Conservation (phyloP, 805 yeast species). For the Kodamaea nitidulidarum region DNA sequence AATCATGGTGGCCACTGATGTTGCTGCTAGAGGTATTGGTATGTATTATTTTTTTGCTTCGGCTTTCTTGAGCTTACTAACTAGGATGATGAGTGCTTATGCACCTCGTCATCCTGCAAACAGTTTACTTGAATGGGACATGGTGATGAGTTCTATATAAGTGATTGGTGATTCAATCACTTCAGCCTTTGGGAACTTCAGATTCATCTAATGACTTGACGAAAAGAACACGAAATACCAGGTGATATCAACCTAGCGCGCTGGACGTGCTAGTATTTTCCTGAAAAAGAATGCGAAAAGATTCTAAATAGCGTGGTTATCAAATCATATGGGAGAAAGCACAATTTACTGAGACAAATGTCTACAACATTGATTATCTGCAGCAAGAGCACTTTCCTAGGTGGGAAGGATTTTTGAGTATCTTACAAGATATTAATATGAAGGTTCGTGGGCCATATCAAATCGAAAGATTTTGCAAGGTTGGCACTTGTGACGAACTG, state of each 20-base stretch:
- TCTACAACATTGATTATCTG: conserved; percentile 4
- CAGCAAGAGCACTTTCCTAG: neutral
- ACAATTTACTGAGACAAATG: conserved; percentile 5
- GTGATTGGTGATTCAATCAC: conserved; percentile 5
- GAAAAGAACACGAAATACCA: conserved; percentile 1
- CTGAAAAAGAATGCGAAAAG: conserved; percentile 3
- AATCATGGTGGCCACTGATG: conserved; percentile 98
- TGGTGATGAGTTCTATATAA: conserved; percentile 1
- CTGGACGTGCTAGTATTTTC: conserved; percentile 6
- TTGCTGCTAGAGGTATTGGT: conserved; percentile 99
- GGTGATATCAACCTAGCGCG: conserved; percentile 3
- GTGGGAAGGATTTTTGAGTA: neutral
- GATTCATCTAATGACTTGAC: conserved; percentile 7
- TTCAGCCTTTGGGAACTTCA: conserved; percentile 5
- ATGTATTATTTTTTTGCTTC: conserved; percentile 43
- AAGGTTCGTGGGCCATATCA: neutral
- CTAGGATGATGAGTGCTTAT: conserved; percentile 7
- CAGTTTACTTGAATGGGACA: conserved; percentile 9
- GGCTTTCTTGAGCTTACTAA: conserved; percentile 13
- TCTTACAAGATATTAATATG: neutral
- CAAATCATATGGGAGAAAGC: conserved; percentile 7
- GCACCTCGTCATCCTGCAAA: conserved; percentile 1
- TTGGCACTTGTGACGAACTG: neutral
- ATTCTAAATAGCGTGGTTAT: conserved; percentile 7
- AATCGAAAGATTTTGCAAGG: no score